A percentile compares a stretch with the other conserved stretches of the same genome.
phyloP scores from a whole-genome alignment of 345 rosid species.

The Camelina sativa region DNA sequence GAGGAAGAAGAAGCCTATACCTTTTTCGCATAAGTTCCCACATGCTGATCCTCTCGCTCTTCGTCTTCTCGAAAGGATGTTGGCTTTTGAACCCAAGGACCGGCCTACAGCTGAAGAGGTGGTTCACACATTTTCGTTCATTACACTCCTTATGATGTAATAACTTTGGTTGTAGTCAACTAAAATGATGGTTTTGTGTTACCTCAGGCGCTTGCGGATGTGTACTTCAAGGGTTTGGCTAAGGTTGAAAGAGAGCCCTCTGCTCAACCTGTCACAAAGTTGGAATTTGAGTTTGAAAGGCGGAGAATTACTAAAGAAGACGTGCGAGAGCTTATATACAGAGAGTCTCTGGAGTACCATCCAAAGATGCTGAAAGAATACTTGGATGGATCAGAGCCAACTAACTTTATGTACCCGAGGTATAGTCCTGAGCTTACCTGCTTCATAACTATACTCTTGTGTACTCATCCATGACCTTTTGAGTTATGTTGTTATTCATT shows the following conservation, averaged over 20 bases:
- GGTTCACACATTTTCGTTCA: constrained; percentile 18
- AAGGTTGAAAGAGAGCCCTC: constrained; percentile 96
- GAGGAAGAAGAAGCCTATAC: constrained; percentile 87
- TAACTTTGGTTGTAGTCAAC: background rate
- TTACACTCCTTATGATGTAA: background rate
- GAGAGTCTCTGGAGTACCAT: constrained; percentile 93
- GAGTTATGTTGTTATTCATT: constrained; percentile 3
- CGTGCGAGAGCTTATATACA: constrained; percentile 87
- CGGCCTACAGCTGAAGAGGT: constrained; percentile 96
- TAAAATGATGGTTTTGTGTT: constrained; percentile 21
- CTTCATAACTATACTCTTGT: constrained; percentile 1
- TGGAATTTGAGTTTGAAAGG: constrained; percentile 98
- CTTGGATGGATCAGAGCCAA: constrained; percentile 92
- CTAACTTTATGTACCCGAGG: constrained; percentile 97
- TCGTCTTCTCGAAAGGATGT: constrained; percentile 83
- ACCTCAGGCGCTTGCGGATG: constrained; percentile 90
- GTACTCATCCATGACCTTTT: constrained; percentile 13
- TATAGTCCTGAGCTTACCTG: constrained; percentile 37
- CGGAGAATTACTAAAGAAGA: constrained; percentile 96
- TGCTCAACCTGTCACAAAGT: constrained; percentile 91
- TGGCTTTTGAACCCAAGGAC: constrained; percentile 93
- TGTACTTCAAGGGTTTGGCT: constrained; percentile 88
- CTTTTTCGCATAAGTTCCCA: constrained; percentile 87
- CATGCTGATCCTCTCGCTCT: constrained; percentile 94
- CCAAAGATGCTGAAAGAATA: constrained; percentile 91